Conservation (phyloP, 345 rosid species). For the Passiflora organensis region DNA sequence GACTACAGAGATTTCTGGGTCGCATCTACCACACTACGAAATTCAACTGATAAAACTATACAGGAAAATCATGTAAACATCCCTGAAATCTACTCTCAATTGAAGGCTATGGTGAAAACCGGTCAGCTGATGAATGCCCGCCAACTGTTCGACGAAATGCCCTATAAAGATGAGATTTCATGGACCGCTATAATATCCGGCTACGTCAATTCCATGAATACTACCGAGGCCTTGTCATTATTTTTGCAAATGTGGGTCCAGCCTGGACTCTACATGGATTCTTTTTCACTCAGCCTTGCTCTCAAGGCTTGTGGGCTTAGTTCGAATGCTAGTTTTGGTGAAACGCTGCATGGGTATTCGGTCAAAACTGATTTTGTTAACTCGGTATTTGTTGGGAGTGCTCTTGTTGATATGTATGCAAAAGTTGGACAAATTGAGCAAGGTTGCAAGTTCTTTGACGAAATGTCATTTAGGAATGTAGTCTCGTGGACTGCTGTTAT, state of each 20-base stretch:
- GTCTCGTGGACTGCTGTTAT: conserved; percentile 85
- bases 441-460: conserved; percentile 55
- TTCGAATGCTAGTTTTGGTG: conserved; percentile 46
- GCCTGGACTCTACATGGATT: conserved; percentile 49
- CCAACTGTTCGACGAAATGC: conserved; percentile 65
- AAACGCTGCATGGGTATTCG: conserved; percentile 59
- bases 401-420: conserved; percentile 65
- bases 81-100: conserved; percentile 39
- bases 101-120: conserved; percentile 28
- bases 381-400: conserved; percentile 69
- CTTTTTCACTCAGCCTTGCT: conserved; percentile 61
- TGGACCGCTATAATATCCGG: conserved; percentile 80
- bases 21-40: conserved; percentile 7
- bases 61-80: conserved; percentile 12
- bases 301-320: conserved; percentile 63
- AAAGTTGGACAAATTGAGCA: conserved; percentile 43
- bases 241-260: conserved; percentile 57
- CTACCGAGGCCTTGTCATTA: conserved; percentile 53
- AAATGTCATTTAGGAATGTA: conserved; percentile 58
- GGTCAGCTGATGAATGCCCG: conserved; percentile 51
- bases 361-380: conserved; percentile 46
- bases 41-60: conserved; percentile 3
- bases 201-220: conserved; percentile 42
- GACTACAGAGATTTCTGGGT: conserved; percentile 10
- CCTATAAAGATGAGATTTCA: conserved; percentile 52